Evolutionary conservation across 805 yeast species (phyloP), one percentile per base, ranked within the genome.

Genomic region (Diddensiella caesifluorescens): DNA sequence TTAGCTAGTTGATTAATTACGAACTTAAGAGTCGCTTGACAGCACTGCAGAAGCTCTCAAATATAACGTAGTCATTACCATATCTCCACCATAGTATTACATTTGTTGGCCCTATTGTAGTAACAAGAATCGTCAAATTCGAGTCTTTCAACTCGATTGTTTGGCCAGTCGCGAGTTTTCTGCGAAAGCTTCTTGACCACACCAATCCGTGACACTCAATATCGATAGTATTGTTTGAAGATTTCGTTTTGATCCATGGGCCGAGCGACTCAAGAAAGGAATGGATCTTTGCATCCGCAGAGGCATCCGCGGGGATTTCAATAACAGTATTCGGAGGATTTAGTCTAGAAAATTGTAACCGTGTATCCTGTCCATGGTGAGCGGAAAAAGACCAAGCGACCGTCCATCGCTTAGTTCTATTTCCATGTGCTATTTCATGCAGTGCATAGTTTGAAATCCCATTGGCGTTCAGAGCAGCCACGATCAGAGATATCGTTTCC

Each of bases 361-460:
- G 10, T 4, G 31, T 15, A 12, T 29, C 28, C 15, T 34, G 4
- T 12, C 38, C 42, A 26, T 41, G 51, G 18, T 6, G 16, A n/a
- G 22, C 34, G 5, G 20, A 4, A 23, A 58, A 64, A 3, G 63
- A 56, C 73, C 73, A 68, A 22, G 54, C 67, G 4, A 66, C 41
- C 2, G 63, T 51, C 73, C 72, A 68, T 29, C 73, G 41, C 16
- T 53, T 47, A 1, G 72, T 48, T 6, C 25, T 15, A 4, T 34
- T n/a, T 1, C 47, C 50, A 34, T 57, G 57, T 12, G 42, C 45
- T 22, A 64, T 59, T 32, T 57, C 60, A 35, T 61, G 57, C 2
- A 65, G 45, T 1, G 59, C 65, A 42, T 51, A 67, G 28, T 60
- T 60, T 15, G 34, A 22, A 3, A 51, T 23, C 15, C 27, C 39